Conservation (phyloP, 2,329 filamentous ascomycete genomes). For the Exophiala sideris region DNA sequence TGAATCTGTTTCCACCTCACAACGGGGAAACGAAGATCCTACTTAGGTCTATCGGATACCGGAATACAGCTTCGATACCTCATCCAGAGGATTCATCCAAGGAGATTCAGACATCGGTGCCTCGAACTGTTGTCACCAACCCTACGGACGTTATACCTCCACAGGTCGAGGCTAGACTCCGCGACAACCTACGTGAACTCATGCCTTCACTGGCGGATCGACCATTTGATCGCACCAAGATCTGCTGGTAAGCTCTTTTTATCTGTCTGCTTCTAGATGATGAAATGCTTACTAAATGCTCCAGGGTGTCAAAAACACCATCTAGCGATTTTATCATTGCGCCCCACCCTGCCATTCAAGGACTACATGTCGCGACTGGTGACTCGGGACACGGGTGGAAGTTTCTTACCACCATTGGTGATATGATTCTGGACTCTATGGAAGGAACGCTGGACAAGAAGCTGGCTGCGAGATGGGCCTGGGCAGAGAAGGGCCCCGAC, state of each 20-base stretch:
- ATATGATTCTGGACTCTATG: constrained; percentile 24
- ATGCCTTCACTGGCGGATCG: constrained; percentile 27
- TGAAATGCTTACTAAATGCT: constrained; percentile 4
- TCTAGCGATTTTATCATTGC: constrained; percentile 26
- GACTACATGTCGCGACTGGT: constrained; percentile 28
- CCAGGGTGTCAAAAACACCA: constrained; percentile 22
- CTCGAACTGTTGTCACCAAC: constrained; percentile 28
- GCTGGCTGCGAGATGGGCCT: constrained; percentile 41
- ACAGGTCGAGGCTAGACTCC: constrained; percentile 25
- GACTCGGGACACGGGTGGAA: constrained; percentile 27
- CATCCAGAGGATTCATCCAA: constrained; percentile 27
- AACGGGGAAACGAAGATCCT: constrained; percentile 31
- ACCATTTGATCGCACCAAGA: constrained; percentile 27
- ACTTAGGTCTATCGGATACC: constrained; percentile 27
- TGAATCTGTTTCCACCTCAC: constrained; percentile 33
- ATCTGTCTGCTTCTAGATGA: background rate
- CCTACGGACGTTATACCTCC: constrained; percentile 29
- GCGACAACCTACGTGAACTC: constrained; percentile 27
- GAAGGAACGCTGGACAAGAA: constrained; percentile 43
- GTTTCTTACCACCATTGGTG: constrained; percentile 27
- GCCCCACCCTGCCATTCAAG: constrained; percentile 21
- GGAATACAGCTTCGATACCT: constrained; percentile 26
- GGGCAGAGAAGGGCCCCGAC: no score
- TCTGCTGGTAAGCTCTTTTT: constrained; percentile 28
- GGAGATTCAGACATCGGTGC: constrained; percentile 25